Base-by-base conservation (phyloP, 2,329 filamentous ascomycete species). In the Phaeosphaeria sp. region DNA sequence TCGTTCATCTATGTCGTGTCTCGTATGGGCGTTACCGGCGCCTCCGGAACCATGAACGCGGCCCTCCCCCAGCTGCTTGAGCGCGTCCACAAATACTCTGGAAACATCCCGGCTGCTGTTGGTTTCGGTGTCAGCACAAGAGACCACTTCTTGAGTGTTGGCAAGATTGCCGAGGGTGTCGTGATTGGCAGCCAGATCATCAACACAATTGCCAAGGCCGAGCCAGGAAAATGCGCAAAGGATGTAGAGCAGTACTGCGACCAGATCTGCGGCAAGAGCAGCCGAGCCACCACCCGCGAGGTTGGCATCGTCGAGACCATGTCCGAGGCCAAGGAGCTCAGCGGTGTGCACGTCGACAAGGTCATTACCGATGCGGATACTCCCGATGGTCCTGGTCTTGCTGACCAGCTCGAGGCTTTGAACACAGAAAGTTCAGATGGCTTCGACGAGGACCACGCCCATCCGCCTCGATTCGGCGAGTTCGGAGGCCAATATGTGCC, bases 1-100 rank as follows among this genome's bases (percentile, higher is more conserved):
- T 97, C 93, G 3, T 99, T 98, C 82, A 96, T 99, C 80, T 99
- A 99, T 77, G 93, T 99, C 60, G 95, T 99, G 55, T 98, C 94
- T 23, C 87, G 94, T 69, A 96, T 97, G 90, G 95, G 95, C 69
- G 94, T 98, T 55, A 99, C 95, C 10, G 95, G 95, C 69, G 95
- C 93, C 15, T 89, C 89, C 0, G 93, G 93, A 33, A 88, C 88
- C 23, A 81, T 99, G 71, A 97, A 92, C 77, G 84, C 89, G 46
- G 89, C 90, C 57, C 86, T 99, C 33, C 92, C 93, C 15, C 88
- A 90, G 51, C 85, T 99, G 39, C 82, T 99, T 56, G 85, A 87
- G 56, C 88, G 92, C 41, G 95, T 99, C 23, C 95, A 97, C 82
- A 89, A 90, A 76, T 97, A 94, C 79, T 97, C 93, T 46, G 92